Evolutionary conservation across 1,284 basidiomycete genomes (phyloP).

Genomic region (Kwoniella shivajii): DNA sequence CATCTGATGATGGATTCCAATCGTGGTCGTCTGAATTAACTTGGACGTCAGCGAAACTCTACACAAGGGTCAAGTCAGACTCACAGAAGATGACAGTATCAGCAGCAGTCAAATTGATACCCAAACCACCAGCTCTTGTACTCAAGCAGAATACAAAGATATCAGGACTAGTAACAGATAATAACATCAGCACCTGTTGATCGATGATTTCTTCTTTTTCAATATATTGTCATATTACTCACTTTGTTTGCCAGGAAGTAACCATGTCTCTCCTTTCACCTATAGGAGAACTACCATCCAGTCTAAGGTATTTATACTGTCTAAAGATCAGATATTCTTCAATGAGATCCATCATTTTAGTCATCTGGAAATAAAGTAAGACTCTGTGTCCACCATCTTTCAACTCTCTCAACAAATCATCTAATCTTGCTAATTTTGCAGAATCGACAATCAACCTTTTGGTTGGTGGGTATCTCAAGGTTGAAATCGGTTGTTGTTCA

Average conservation of each 20-base stretch:
- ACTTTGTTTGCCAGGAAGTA: slow-evolving; percentile 98
- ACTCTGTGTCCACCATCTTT: slow-evolving; percentile 94
- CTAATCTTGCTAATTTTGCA: slow-evolving; percentile 90
- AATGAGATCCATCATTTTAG: slow-evolving; percentile 99
- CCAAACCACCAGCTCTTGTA: slow-evolving; percentile 94
- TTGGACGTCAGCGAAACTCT: neutral
- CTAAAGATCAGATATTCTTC: slow-evolving; percentile 98
- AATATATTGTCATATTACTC: slow-evolving; percentile 35
- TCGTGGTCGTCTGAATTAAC: slow-evolving; percentile 82
- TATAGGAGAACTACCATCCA: slow-evolving; percentile 94
- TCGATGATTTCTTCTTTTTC: too few relatives aligned
- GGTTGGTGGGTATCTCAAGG: slow-evolving; percentile 92
- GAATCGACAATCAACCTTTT: slow-evolving; percentile 97
- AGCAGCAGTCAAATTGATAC: slow-evolving; percentile 97
- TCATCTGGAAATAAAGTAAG: slow-evolving; percentile 99
- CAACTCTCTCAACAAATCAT: slow-evolving; percentile 84
- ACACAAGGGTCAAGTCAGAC: slow-evolving; percentile 6
- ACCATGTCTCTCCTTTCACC: slow-evolving; percentile 99
- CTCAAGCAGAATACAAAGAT: slow-evolving; percentile 95
- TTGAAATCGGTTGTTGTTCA: slow-evolving; percentile 78
- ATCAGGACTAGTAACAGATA: slow-evolving; percentile 80
- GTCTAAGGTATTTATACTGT: slow-evolving; percentile 94
- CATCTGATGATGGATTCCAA: slow-evolving; percentile 99
- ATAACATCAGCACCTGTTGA: too few relatives aligned
- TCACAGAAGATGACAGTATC: slow-evolving; percentile 88